Conservation (phyloP, 139 green algal genomes). For the Pedinophyceae sp. region DNA sequence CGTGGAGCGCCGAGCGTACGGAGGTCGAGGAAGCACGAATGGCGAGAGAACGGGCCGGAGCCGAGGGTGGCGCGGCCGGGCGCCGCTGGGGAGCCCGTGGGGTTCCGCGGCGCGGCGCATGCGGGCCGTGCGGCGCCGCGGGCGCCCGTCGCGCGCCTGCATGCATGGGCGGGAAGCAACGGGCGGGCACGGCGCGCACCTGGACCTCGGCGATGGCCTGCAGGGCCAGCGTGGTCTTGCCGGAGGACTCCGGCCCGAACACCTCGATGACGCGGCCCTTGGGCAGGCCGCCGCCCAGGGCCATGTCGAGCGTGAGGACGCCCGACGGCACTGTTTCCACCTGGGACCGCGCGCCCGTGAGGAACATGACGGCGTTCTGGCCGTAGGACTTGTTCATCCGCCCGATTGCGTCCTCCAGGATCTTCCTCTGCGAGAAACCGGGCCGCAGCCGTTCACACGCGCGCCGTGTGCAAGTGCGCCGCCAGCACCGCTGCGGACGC, state of each 20-base stretch:
- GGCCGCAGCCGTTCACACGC: too few relatives aligned
- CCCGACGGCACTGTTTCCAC: constrained; percentile 43
- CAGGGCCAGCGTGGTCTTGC: constrained; percentile 93
- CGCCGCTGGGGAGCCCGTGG: too few relatives aligned
- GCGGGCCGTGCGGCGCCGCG: too few relatives aligned
- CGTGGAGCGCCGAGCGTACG: constrained; percentile 6
- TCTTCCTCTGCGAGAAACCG: too few relatives aligned
- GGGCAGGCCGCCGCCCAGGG: constrained; percentile 66
- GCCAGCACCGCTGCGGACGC: too few relatives aligned
- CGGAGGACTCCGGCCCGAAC: constrained; percentile 50
- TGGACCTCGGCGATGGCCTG: constrained; percentile 80
- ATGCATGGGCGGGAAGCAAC: not conserved
- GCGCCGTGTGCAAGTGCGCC: too few relatives aligned
- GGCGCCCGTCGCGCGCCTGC: too few relatives aligned
- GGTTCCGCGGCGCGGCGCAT: too few relatives aligned
- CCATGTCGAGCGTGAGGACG: constrained; percentile 64
- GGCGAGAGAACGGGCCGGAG: constrained; percentile 1
- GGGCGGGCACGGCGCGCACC: not conserved
- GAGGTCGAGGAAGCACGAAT: not conserved
- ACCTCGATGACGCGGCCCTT: constrained; percentile 77
- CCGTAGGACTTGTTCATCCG: not conserved
- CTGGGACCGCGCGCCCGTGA: not conserved
- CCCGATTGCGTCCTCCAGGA: too few relatives aligned
- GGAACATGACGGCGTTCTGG: not conserved
- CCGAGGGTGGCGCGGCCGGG: too few relatives aligned